Evolutionary conservation across 2,329 filamentous ascomycete genomes (phyloP).

Genomic region (Colletotrichum lindemuthianum): DNA sequence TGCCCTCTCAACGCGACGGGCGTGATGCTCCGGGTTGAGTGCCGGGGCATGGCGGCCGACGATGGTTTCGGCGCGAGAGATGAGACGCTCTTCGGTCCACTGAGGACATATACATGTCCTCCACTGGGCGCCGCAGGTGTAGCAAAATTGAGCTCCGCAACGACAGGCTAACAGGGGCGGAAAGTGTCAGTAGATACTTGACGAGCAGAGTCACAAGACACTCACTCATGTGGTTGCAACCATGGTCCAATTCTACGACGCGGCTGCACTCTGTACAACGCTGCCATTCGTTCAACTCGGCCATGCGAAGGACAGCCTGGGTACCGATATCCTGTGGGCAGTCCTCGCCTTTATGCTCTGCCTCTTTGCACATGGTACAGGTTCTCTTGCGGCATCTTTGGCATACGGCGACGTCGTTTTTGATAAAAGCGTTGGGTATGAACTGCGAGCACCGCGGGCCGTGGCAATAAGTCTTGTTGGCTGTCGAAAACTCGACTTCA

Average conservation of each 20-base stretch:
- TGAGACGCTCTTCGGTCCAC: constrained; percentile 47
- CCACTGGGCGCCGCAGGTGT: constrained; percentile 55
- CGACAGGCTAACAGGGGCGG: constrained; percentile 49
- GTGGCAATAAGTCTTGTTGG: constrained; percentile 62
- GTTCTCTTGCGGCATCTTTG: constrained; percentile 53
- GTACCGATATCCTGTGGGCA: background rate
- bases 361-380: constrained; percentile 45
- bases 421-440: constrained; percentile 48
- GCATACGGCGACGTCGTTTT: constrained; percentile 52
- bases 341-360: background rate
- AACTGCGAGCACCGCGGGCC: constrained; percentile 55
- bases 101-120: constrained; percentile 50
- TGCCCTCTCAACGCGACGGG: constrained; percentile 37
- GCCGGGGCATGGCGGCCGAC: constrained; percentile 40
- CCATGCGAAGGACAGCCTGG: background rate
- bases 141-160: constrained; percentile 61
- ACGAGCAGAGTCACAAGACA: constrained; percentile 31
- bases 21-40: background rate
- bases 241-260: constrained; percentile 1
- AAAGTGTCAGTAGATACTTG: too few species aligned
- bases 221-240: constrained; percentile 57
- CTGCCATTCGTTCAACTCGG: background rate
- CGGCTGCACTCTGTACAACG: background rate
- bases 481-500: constrained; percentile 58
- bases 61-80: constrained; percentile 46